These are phyloP conservation scores for Anthostomella pinea DNA, from an alignment of 2,329 filamentous ascomycete species.

Conservation along the genomic window DNA sequence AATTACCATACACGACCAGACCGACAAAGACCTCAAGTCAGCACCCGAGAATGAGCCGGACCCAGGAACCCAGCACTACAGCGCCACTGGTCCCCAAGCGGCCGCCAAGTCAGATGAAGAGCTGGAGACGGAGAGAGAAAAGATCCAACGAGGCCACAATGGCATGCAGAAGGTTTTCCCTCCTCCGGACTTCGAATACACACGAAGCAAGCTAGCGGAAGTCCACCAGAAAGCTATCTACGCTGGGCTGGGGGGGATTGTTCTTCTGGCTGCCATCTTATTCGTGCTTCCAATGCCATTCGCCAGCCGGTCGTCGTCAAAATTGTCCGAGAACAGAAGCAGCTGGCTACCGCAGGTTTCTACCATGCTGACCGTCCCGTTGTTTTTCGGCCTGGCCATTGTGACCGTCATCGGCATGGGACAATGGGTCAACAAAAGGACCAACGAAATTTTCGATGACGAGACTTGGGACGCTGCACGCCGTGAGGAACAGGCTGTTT, in stretches of 20 bases:
- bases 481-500: conserved; percentile 45
- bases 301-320: conserved; percentile 7
- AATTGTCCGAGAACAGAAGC: background rate
- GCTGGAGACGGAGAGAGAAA: conserved; percentile 34
- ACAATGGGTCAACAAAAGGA: conserved; percentile 60
- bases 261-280: conserved; percentile 25
- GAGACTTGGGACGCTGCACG: conserved; percentile 67
- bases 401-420: conserved; percentile 45
- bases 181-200: conserved; percentile 44
- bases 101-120: conserved; percentile 40
- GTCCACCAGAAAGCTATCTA: conserved; percentile 36
- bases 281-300: conserved; percentile 24
- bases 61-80: conserved; percentile 35
- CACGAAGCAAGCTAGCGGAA: conserved; percentile 32
- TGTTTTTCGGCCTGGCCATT: conserved; percentile 28
- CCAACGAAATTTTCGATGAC: conserved; percentile 62
- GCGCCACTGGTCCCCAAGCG: conserved; percentile 36
- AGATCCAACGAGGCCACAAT: conserved; percentile 38
- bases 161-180: conserved; percentile 45
- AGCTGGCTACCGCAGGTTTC: conserved; percentile 14
- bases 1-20: conserved; percentile 66
- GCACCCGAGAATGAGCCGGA: conserved; percentile 35
- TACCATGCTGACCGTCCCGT: conserved; percentile 19
- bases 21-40: conserved; percentile 55
- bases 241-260: conserved; percentile 34